Base-by-base conservation (phyloP, 495 filamentous ascomycete species). In the Gamarada debralockiae region DNA sequence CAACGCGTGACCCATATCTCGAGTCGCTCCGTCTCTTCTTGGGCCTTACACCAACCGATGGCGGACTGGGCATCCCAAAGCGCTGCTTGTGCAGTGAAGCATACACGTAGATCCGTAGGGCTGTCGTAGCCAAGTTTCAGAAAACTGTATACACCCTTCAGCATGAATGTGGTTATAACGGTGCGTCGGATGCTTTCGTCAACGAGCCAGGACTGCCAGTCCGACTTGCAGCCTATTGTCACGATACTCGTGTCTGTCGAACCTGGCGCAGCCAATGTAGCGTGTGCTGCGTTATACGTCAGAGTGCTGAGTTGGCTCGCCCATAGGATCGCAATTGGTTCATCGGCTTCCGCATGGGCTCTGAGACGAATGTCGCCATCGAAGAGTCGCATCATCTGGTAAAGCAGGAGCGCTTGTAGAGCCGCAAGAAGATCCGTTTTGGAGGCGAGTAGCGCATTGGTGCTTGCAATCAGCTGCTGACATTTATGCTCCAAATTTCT, bases 321-420 rank as follows among this genome's bases (percentile, higher is more conserved):
- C 75, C 75, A 78, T 0, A 37, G 33, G 29, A 65, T 58, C 10
- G 83, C 64, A 17, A 69, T 68, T 0, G 70, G 61, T 15, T 77
- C 73, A 15, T 72, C 58, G 17, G 58, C 41, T 48, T 80, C 77
- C 17, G 77, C 73, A 20, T 71, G 58, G 1, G 69, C 66, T 6
- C 73, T 70, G 40, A 72, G 69, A 27, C 73, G 68, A 42, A 82
- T 71, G 57, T 81, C 74, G 23, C 75, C 77, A 57, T 83, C 79
- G 55, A 81, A 81, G 15, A 85, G 66, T 10, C 74, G 69, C 53
- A 83, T 77, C 41, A 82, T 70, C 50, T 79, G 75, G 58, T 74
- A 79, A 3, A 74, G 58, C 10, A 78, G 57, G 24, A 81, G 61
- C 0, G 75, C 70, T 52, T 80, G 75, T 15, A 15, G 7, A 20